Evolutionary conservation across 2,329 filamentous ascomycete species (phyloP), one percentile per base, ranked within the genome.

Genomic region (Microsporum audouinii): DNA sequence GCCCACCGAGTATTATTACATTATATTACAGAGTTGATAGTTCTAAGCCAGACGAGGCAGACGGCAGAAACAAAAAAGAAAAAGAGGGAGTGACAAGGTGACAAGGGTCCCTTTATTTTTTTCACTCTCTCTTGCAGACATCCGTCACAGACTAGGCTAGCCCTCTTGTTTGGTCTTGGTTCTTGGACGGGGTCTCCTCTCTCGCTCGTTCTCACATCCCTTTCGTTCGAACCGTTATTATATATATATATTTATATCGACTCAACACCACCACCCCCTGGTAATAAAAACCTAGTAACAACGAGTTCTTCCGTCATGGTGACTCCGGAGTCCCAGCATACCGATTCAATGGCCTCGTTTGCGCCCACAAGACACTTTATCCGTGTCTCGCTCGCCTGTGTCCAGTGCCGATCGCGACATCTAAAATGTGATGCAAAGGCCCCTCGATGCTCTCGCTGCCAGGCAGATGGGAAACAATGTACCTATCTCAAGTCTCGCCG

Each of bases 401-500:
- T 71, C 8, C 66, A 69, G 6, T 74, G 72, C 61, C 75, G 72
- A 58, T 72, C 67, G 61, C 74, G 71, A 34, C 76, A 76, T 68
- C 69, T 79, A 36, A 78, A 77, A 70, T 81, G 77, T 64, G 78
- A 79, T 63, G 78, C 74, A 41, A 73, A 70, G 51, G 71, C 71
- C 61, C 78, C 78, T 33, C 66, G 66, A 17, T 80, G 77, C 61
- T 70, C 67, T 59, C 75, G 78, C 29, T 80, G 78, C 65, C 64
- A 66, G 39, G 65, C 68, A 17, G 74, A 75, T 51, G 73, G 72
- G 31, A 77, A 77, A 61, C 69, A 75, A 33, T 81, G 79, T 61
- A 73, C 72, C 61, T 81, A 80, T 67, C 72, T 76, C 23, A 76
- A 76, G 63, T 81, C 79, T 10, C 72, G 78, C 39, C 72, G 79